Conservation (phyloP, 257 asterid species). For the Nemophila menziesii region DNA sequence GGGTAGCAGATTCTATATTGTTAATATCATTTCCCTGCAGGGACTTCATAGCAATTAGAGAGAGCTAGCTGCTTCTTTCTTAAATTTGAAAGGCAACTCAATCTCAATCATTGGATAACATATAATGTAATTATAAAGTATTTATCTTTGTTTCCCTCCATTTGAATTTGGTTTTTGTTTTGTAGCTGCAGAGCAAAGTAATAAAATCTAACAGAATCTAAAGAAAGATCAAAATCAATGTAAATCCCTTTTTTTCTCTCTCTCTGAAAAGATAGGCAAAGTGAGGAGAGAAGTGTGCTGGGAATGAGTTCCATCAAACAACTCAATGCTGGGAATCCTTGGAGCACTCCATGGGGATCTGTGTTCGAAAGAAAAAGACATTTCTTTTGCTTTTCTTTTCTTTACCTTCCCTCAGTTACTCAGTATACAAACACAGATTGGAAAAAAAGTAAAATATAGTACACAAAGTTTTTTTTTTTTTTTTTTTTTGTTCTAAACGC, state of each 20-base stretch:
- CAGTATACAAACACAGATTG: too few species aligned
- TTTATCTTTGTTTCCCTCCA: constrained; percentile 16
- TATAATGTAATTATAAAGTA: constrained; percentile 35
- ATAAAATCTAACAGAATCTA: constrained; percentile 21
- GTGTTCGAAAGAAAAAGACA: constrained; percentile 86
- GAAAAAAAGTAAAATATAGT: too few species aligned
- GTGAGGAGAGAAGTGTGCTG: constrained; percentile 45
- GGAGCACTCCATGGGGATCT: constrained; percentile 88
- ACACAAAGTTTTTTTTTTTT: too few species aligned
- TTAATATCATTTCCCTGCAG: constrained; percentile 18
- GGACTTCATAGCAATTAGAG: neutral
- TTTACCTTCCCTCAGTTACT: constrained; percentile 17
- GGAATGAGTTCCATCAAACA: constrained; percentile 85
- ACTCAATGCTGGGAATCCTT: constrained; percentile 76
- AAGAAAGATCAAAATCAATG: constrained; percentile 18
- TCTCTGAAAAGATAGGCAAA: constrained; percentile 39
- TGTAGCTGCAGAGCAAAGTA: constrained; percentile 46
- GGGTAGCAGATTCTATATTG: constrained; percentile 41
- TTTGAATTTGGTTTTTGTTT: constrained; percentile 36
- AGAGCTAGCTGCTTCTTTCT: too few species aligned
- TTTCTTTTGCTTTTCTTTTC: constrained; percentile 54
- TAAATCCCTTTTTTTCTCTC: constrained; percentile 22
- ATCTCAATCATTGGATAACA: constrained; percentile 70
- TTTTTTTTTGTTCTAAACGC: too few species aligned
- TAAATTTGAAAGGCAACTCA: constrained; percentile 10